A percentile compares a stretch with the other conserved stretches of the same genome.
These are phyloP conservation scores for Leptographium radiaticola DNA, from an alignment of 2,329 filamentous ascomycete species.

Conservation along the genomic window DNA sequence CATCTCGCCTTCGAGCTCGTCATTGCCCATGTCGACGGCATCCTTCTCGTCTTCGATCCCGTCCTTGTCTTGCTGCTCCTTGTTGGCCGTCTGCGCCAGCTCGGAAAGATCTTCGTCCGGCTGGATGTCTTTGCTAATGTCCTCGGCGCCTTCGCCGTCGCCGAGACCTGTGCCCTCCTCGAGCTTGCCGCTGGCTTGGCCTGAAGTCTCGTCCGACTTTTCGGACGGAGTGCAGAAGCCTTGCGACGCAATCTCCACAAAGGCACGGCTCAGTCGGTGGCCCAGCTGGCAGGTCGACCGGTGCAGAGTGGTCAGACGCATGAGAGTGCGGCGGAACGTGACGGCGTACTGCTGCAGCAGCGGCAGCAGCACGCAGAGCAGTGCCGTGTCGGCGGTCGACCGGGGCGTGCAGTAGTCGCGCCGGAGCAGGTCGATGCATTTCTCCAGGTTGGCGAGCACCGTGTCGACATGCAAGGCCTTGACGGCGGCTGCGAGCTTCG, in stretches of 20 bases:
- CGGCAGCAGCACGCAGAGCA: conserved; percentile 52
- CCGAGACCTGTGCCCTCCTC: conserved; percentile 89
- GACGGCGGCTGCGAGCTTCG: conserved; percentile 38
- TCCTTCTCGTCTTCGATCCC: conserved; percentile 72
- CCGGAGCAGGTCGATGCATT: conserved; percentile 25
- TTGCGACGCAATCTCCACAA: conserved; percentile 65
- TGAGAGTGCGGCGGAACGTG: conserved; percentile 45
- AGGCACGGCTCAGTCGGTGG: conserved; percentile 62
- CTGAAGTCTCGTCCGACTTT: conserved; percentile 40
- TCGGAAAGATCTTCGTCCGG: conserved; percentile 90
- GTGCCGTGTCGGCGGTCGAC: conserved; percentile 19
- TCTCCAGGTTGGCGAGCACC: conserved; percentile 30
- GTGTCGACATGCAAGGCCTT: conserved; percentile 45
- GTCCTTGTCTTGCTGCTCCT: conserved; percentile 44
- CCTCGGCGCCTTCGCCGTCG: conserved; percentile 87
- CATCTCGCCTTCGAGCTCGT: conserved; percentile 80
- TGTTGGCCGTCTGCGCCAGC: conserved; percentile 71
- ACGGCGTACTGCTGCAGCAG: conserved; percentile 61
- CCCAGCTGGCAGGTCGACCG: conserved; percentile 59
- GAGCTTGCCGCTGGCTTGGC: conserved; percentile 50
- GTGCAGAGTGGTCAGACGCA: conserved; percentile 51
- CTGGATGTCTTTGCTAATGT: conserved; percentile 94
- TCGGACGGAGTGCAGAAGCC: conserved; percentile 90
- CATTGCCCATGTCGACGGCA: conserved; percentile 82
- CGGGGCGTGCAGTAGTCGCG: not conserved